These are phyloP conservation scores for Cladosporium sphaerospermum DNA, from an alignment of 2,329 filamentous ascomycete genomes.

Conservation along the genomic window DNA sequence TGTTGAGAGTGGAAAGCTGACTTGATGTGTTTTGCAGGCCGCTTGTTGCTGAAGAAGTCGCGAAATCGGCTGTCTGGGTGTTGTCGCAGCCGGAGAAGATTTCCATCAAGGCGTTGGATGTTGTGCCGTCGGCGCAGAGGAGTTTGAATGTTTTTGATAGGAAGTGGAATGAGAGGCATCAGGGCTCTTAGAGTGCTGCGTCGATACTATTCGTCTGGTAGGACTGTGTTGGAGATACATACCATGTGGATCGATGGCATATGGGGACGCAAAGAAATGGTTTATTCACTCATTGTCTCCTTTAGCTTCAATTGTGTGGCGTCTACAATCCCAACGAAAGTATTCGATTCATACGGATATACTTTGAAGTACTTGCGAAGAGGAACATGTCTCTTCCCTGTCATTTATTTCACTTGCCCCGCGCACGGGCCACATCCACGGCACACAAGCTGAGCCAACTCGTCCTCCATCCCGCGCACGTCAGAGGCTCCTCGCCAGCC, in stretches of 20 bases:
- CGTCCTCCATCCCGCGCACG: background rate
- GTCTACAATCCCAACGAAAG: no score
- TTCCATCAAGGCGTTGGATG: slow-evolving; percentile 43
- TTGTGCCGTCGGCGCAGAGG: slow-evolving; percentile 40
- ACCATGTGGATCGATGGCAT: no score
- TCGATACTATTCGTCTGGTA: no score
- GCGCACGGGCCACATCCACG: background rate
- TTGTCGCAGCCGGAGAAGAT: slow-evolving; percentile 36
- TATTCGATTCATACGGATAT: no score
- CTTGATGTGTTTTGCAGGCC: slow-evolving; percentile 20
- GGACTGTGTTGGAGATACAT: no score
- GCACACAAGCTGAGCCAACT: background rate
- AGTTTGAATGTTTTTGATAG: slow-evolving; percentile 34
- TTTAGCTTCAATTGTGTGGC: no score
- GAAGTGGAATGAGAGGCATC: slow-evolving; percentile 26
- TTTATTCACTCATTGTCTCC: no score
- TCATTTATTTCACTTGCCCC: background rate
- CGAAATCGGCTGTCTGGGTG: slow-evolving; percentile 40
- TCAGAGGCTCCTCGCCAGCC: background rate
- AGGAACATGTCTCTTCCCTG: no score
- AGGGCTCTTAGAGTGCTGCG: background rate
- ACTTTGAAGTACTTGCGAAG: no score
- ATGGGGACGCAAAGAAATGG: no score
- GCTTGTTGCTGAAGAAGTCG: slow-evolving; percentile 39
- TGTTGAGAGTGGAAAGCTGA: background rate